A percentile compares a stretch with the other conserved stretches of the same genome.
These are phyloP conservation scores for Metschnikowia arizonensis DNA, from an alignment of 805 yeast species.

Conservation along the genomic window DNA sequence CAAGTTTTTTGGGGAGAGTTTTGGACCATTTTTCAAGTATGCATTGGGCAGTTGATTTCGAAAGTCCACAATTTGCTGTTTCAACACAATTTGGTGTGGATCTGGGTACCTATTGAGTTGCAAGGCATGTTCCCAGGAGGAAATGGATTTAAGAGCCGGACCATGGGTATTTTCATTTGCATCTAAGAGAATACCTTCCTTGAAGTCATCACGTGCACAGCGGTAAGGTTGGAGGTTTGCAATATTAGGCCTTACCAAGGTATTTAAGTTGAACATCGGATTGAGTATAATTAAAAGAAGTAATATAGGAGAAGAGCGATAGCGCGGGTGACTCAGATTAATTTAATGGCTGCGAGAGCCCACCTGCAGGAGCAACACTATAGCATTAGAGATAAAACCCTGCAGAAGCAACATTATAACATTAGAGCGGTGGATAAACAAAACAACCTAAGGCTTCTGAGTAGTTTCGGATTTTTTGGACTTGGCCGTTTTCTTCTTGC, in stretches of 20 bases:
- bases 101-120: conserved; percentile 92
- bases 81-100: conserved; percentile 83
- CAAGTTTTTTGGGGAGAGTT: conserved; percentile 59
- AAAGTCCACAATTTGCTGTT: conserved; percentile 63
- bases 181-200: conserved; percentile 81
- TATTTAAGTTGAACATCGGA: conserved; percentile 32
- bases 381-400: background rate
- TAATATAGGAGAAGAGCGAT: background rate
- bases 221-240: conserved; percentile 81
- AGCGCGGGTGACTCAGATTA: conserved; percentile 5
- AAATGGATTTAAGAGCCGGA: conserved; percentile 55
- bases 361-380: background rate
- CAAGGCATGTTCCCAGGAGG: conserved; percentile 42
- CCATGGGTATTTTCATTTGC: conserved; percentile 97
- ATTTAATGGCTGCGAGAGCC: no score
- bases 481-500: background rate
- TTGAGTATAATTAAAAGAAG: background rate
- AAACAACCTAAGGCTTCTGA: background rate
- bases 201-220: conserved; percentile 95
- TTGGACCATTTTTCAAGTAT: conserved; percentile 12
- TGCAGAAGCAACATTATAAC: conserved; percentile 2
- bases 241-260: conserved; percentile 81
- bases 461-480: background rate
- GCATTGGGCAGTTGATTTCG: conserved; percentile 53
- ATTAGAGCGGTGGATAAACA: background rate